Evolutionary conservation across 2,329 filamentous ascomycete species (phyloP).

Genomic region (Aspergillus proliferans): DNA sequence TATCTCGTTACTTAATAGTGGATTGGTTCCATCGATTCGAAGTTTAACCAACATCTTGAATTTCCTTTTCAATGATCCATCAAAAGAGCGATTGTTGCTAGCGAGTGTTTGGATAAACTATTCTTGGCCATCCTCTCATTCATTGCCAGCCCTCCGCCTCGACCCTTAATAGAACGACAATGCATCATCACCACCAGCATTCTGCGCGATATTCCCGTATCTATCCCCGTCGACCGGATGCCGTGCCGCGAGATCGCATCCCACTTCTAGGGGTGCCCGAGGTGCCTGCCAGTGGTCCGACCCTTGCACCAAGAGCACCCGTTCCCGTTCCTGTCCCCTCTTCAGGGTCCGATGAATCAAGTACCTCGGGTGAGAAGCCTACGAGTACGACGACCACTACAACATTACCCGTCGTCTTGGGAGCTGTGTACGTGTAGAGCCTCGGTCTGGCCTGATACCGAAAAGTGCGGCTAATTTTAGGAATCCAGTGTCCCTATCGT

Average conservation of each 20-base stretch:
- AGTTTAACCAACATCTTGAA: too few species aligned
- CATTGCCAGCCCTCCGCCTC: constrained; percentile 1
- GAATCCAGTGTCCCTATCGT: constrained; percentile 65
- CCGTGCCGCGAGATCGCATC: constrained; percentile 20
- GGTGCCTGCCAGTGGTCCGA: constrained; percentile 18
- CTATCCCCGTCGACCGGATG: constrained; percentile 16
- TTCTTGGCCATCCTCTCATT: neutral
- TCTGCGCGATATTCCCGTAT: constrained; percentile 21
- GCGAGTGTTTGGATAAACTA: too few species aligned
- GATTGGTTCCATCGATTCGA: too few species aligned
- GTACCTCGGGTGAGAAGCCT: constrained; percentile 49
- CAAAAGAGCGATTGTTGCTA: too few species aligned
- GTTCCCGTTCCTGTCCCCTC: constrained; percentile 13
- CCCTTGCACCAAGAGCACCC: constrained; percentile 24
- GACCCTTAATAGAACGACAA: constrained; percentile 8
- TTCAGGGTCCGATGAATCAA: constrained; percentile 27
- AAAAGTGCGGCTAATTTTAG: constrained; percentile 16
- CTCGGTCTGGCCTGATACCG: neutral
- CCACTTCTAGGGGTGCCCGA: constrained; percentile 15
- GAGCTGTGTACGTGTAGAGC: constrained; percentile 61
- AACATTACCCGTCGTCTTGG: constrained; percentile 61
- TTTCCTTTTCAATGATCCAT: too few species aligned
- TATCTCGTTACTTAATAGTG: too few species aligned
- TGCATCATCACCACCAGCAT: constrained; percentile 18
- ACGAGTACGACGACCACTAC: constrained; percentile 47